Evolutionary conservation across 495 filamentous ascomycete genomes (phyloP).

Genomic region (Penicillium longicatenatum): DNA sequence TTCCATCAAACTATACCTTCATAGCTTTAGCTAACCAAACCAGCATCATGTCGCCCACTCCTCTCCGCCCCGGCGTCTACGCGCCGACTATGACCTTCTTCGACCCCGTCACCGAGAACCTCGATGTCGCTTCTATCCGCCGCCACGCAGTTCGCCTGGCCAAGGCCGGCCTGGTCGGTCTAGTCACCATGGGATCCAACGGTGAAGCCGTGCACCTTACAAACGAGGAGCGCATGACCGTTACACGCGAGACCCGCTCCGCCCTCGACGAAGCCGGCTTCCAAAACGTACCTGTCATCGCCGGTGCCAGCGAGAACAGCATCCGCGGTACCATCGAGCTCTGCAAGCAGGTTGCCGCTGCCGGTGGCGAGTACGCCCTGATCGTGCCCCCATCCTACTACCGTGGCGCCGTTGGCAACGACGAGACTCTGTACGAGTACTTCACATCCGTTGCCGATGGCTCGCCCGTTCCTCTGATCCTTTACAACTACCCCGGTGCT

Average conservation of each 20-base stretch:
- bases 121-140: slow-evolving; percentile 78
- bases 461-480: slow-evolving; percentile 74
- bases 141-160: slow-evolving; percentile 81
- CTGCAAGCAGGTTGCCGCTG: slow-evolving; percentile 64
- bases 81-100: slow-evolving; percentile 93
- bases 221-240: slow-evolving; percentile 69
- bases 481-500: slow-evolving; percentile 91
- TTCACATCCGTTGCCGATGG: slow-evolving; percentile 74
- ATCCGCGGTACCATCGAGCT: slow-evolving; percentile 76
- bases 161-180: slow-evolving; percentile 74
- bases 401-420: slow-evolving; percentile 70
- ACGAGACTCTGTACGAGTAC: slow-evolving; percentile 74
- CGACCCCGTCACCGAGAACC: slow-evolving; percentile 75
- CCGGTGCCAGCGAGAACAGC: slow-evolving; percentile 76
- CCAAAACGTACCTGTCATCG: slow-evolving; percentile 73
- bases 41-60: slow-evolving; percentile 45
- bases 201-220: slow-evolving; percentile 86
- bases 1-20: slow-evolving; percentile 1
- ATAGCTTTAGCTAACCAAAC: slow-evolving; percentile 3
- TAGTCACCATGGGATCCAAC: slow-evolving; percentile 89
- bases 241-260: slow-evolving; percentile 78
- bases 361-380: slow-evolving; percentile 77
- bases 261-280: slow-evolving; percentile 82
- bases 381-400: slow-evolving; percentile 84
- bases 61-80: slow-evolving; percentile 83